Percentiles rank a stretch among this genome's conserved stretches.
phyloP scores from a whole-genome alignment of 345 rosid genomes.

The Cardamine chenopodiifolia region DNA sequence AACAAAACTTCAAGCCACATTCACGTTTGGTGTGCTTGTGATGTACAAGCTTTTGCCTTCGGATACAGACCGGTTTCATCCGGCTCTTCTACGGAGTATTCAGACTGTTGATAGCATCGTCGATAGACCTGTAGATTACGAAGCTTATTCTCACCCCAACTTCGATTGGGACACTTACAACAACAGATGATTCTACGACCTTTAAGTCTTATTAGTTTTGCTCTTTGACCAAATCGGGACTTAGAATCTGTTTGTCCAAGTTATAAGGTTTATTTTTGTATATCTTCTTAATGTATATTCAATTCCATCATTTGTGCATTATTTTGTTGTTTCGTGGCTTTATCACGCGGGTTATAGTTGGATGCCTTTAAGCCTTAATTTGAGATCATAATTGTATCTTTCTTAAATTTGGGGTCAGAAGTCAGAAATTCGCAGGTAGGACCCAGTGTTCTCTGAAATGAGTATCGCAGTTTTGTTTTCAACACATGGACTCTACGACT shows the following conservation, averaged over 20 bases:
- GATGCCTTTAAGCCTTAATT: neutral
- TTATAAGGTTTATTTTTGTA: constrained; percentile 19
- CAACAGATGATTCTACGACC: constrained; percentile 30
- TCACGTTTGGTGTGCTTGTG: constrained; percentile 82
- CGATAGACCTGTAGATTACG: constrained; percentile 85
- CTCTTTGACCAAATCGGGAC: constrained; percentile 22
- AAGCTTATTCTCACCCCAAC: constrained; percentile 83
- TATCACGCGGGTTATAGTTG: neutral
- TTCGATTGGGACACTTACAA: constrained; percentile 87
- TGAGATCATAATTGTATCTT: neutral
- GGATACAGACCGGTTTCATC: constrained; percentile 61
- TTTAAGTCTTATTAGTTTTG: constrained; percentile 20
- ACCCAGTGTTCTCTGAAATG: constrained; percentile 8
- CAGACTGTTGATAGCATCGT: constrained; percentile 77
- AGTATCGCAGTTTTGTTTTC: constrained; percentile 12
- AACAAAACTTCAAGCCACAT: constrained; percentile 93
- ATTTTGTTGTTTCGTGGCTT: neutral
- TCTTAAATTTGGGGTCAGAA: constrained; percentile 5
- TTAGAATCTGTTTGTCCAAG: constrained; percentile 3
- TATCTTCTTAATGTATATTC: constrained; percentile 30
- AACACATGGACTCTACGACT: constrained; percentile 34
- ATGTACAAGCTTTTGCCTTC: constrained; percentile 87
- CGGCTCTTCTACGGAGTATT: constrained; percentile 71
- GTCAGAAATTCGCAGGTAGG: constrained; percentile 15
- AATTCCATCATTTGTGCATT: constrained; percentile 23